Conservation (phyloP, 106 monocot species). For the Xerophyta viscosa region DNA sequence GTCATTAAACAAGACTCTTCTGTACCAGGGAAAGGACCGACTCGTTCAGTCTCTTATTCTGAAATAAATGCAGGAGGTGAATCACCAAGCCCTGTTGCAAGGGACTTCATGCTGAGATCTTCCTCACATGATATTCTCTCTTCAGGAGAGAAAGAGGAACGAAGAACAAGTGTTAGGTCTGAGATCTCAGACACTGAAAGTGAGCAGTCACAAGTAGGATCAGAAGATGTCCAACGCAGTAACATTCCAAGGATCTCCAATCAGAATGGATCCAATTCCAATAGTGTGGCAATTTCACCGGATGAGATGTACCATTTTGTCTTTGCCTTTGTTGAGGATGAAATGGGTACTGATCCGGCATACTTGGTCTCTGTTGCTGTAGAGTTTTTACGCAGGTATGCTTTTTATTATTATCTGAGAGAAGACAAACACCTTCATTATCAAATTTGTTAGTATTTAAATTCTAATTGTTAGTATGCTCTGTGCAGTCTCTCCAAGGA, state of each 20-base stretch:
- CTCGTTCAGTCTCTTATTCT: constrained; percentile 23
- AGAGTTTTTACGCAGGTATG: constrained; percentile 77
- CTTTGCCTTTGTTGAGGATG: constrained; percentile 73
- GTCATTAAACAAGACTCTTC: constrained; percentile 13
- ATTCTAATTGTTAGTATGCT: too few relatives aligned
- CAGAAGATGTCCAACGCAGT: constrained; percentile 14
- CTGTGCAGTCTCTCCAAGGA: constrained; percentile 57
- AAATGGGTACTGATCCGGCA: constrained; percentile 77
- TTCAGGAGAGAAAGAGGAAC: constrained; percentile 12
- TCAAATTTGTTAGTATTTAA: too few relatives aligned
- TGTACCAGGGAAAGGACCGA: neutral
- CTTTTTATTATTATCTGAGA: neutral
- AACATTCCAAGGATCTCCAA: constrained; percentile 16
- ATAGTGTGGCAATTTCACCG: constrained; percentile 66
- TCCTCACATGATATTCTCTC: constrained; percentile 14
- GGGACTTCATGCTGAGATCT: constrained; percentile 6
- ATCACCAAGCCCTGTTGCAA: constrained; percentile 4
- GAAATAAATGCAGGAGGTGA: constrained; percentile 23
- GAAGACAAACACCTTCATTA: too few relatives aligned
- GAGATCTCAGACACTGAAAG: constrained; percentile 12
- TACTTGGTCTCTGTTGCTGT: constrained; percentile 71
- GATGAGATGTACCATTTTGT: constrained; percentile 78
- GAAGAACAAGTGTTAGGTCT: neutral
- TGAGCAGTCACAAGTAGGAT: constrained; percentile 16
- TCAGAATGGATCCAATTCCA: constrained; percentile 18